Percentiles rank a stretch among this genome's conserved stretches.
phyloP scores from a whole-genome alignment of 805 yeast genomes.

The Scheffersomyces lignosus region DNA sequence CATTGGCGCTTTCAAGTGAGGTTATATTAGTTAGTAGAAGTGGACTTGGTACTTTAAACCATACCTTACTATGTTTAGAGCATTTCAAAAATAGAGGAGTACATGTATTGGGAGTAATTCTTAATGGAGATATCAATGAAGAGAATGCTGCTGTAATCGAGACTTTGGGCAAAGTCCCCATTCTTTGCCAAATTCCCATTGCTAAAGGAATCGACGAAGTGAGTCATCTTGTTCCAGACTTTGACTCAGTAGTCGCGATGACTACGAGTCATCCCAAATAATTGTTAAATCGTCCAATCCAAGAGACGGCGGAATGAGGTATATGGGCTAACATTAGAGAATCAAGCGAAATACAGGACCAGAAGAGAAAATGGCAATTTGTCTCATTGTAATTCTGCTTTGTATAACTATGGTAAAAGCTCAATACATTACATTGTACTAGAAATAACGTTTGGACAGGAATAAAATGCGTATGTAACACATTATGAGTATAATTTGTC shows the following conservation, averaged over 20 bases:
- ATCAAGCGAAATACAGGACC: too few relatives aligned
- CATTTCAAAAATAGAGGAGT: constrained; percentile 17
- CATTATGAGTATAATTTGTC: too few relatives aligned
- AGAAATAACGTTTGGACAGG: too few relatives aligned
- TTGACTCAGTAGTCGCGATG: constrained; percentile 3
- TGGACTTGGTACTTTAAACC: constrained; percentile 28
- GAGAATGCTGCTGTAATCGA: constrained; percentile 18
- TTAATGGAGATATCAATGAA: constrained; percentile 20
- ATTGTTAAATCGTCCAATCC: too few relatives aligned
- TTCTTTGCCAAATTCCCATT: constrained; percentile 14
- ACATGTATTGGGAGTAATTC: constrained; percentile 17
- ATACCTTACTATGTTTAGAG: constrained; percentile 24
- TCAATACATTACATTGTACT: too few relatives aligned
- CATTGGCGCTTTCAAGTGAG: constrained; percentile 15
- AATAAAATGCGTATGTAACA: too few relatives aligned
- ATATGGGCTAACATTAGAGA: too few relatives aligned
- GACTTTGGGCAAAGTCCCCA: constrained; percentile 15
- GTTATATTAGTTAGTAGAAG: constrained; percentile 26
- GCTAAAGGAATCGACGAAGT: background rate
- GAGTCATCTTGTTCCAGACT: constrained; percentile 2
- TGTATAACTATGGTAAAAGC: too few relatives aligned
- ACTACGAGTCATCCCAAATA: too few relatives aligned
- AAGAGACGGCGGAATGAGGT: too few relatives aligned
- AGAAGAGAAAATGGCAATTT: too few relatives aligned
- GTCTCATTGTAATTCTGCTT: too few relatives aligned